Conservation (phyloP, 805 yeast species). For the Myxozyma monticola region DNA sequence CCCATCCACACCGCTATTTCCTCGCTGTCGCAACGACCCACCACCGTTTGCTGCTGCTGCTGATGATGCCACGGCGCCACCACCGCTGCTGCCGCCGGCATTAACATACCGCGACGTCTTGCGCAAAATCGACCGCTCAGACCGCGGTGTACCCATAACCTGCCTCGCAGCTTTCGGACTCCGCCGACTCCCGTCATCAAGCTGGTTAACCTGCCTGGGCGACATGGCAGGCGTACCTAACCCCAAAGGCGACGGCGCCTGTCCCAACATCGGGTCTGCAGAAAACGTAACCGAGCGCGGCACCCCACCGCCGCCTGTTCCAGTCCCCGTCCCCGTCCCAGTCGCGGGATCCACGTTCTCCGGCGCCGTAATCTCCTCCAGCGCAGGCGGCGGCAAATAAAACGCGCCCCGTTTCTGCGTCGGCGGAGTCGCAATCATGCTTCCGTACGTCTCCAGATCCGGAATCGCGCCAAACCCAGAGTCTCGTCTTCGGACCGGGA, state of each 20-base stretch:
- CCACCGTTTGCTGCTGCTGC: not conserved
- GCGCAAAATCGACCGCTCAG: constrained; percentile 10
- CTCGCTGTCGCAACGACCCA: not conserved
- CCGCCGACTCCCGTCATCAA: not conserved
- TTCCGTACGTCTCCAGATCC: constrained; percentile 15
- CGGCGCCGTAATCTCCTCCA: not conserved
- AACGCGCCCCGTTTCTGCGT: not conserved
- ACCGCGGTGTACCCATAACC: constrained; percentile 1
- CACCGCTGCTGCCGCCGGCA: not conserved
- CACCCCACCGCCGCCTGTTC: not conserved
- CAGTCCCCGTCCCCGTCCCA: not conserved
- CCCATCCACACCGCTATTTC: too few species aligned
- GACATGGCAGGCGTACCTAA: constrained; percentile 25
- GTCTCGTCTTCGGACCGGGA: constrained; percentile 4
- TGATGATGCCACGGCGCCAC: not conserved
- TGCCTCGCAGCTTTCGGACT: too few species aligned
- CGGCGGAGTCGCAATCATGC: constrained; percentile 30
- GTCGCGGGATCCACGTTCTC: not conserved
- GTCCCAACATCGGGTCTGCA: constrained; percentile 5
- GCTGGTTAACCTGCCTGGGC: not conserved
- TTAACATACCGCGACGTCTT: constrained; percentile 9
- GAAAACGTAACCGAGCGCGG: constrained; percentile 21
- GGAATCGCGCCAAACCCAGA: not conserved
- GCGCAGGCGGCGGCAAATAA: constrained; percentile 26
- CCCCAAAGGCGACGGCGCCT: constrained; percentile 9